A percentile compares a stretch with the other conserved stretches of the same genome.
Evolutionary conservation across 495 filamentous ascomycete genomes (phyloP).

Genomic region (Pseudotulostoma volvatum): DNA sequence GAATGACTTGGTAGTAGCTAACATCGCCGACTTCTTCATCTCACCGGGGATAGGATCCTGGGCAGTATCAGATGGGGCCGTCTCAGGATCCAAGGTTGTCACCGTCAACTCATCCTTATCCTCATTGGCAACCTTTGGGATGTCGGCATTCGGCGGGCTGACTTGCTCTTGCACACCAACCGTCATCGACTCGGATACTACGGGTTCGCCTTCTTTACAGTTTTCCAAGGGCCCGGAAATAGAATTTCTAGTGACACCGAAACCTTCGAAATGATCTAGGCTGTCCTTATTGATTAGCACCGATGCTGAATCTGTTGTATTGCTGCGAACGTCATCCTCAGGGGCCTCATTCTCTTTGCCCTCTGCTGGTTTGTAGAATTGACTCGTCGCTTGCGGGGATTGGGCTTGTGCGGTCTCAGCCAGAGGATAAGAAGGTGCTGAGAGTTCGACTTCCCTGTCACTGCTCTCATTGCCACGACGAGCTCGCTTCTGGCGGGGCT

Average conservation of each 20-base stretch:
- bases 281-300: slow-evolving; percentile 7
- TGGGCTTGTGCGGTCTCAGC: slow-evolving; percentile 27
- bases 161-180: slow-evolving; percentile 8
- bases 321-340: slow-evolving; percentile 3
- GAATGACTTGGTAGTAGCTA: slow-evolving; percentile 52
- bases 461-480: slow-evolving; percentile 41
- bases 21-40: slow-evolving; percentile 28
- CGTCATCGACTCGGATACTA: slow-evolving; percentile 19
- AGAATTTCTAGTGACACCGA: slow-evolving; percentile 24
- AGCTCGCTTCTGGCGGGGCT: slow-evolving; percentile 55
- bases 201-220: slow-evolving; percentile 21
- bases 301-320: background rate
- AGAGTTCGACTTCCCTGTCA: slow-evolving; percentile 55
- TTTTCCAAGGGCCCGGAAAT: slow-evolving; percentile 29
- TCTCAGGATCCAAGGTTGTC: background rate
- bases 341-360: slow-evolving; percentile 32
- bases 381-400: slow-evolving; percentile 14
- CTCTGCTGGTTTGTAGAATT: slow-evolving; percentile 17
- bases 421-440: slow-evolving; percentile 35
- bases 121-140: background rate
- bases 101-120: background rate
- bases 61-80: background rate
- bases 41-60: background rate
- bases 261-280: slow-evolving; percentile 16
- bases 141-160: background rate